Percentiles rank a stretch among this genome's conserved stretches.
phyloP scores from a whole-genome alignment of 139 green algal species.

The Haematococcus lacustris region DNA sequence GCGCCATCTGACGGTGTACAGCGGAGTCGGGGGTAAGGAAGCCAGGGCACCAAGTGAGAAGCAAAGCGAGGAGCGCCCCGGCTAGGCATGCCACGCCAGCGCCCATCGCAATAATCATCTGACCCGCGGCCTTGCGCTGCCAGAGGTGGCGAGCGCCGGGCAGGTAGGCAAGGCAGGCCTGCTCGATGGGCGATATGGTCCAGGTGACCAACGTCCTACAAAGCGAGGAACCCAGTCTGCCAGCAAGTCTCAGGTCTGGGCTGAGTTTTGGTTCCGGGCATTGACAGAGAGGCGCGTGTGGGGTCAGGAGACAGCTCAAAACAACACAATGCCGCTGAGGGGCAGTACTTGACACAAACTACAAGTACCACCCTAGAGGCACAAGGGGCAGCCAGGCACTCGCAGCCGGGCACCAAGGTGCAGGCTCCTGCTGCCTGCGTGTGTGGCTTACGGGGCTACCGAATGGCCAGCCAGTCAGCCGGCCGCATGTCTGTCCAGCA shows the following conservation, averaged over 20 bases:
- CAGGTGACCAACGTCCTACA: constrained; percentile 4
- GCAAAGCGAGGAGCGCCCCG: neutral
- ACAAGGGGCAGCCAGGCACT: too few species aligned
- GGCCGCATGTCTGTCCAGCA: neutral
- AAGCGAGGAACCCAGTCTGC: neutral
- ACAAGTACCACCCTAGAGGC: neutral
- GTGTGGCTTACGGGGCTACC: neutral
- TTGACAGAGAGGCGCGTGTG: neutral
- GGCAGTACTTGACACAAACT: neutral
- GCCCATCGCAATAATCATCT: constrained; percentile 9
- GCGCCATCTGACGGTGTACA: neutral
- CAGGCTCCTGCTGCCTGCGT: too few species aligned
- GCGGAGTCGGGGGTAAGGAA: constrained; percentile 13
- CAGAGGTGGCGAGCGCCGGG: neutral
- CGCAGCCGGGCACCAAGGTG: too few species aligned
- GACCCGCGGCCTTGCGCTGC: neutral
- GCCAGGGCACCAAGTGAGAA: neutral
- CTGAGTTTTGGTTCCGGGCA: neutral
- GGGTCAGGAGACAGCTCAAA: neutral
- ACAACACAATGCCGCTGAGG: neutral
- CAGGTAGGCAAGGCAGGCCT: constrained; percentile 2
- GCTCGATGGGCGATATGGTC: constrained; percentile 2
- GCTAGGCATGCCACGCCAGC: neutral
- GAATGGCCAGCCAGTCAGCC: neutral
- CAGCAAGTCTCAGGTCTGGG: neutral